Percentiles rank a stretch among this genome's conserved stretches.
phyloP scores from a whole-genome alignment of 306 rosid species.

The Lathyrus oleraceus region DNA sequence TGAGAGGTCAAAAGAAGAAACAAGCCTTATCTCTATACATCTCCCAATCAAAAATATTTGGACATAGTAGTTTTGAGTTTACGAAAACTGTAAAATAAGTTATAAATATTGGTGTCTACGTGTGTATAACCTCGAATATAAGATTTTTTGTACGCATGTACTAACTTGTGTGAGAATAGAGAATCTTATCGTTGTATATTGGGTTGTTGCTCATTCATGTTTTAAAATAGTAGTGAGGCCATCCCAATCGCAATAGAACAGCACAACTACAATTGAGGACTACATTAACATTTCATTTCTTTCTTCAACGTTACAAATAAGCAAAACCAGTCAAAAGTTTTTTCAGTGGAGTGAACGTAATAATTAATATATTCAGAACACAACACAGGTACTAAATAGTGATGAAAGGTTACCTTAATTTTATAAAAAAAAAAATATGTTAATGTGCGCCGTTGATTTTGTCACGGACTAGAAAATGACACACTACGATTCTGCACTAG shows the following conservation, averaged over 20 bases:
- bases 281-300: constrained; percentile 7
- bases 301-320: background rate
- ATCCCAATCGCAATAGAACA: background rate
- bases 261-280: background rate
- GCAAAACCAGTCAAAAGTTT: constrained; percentile 4
- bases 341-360: background rate
- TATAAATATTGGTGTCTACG: too few relatives aligned
- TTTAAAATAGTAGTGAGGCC: background rate
- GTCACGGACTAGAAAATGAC: constrained; percentile 23
- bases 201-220: constrained; percentile 26
- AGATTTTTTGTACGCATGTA: too few relatives aligned
- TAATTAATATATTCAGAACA: background rate
- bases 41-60: too few relatives aligned
- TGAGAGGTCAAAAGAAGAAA: background rate
- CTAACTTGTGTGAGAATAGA: background rate
- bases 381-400: background rate
- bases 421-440: background rate
- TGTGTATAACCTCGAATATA: too few relatives aligned
- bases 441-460: constrained; percentile 14
- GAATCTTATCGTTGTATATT: background rate
- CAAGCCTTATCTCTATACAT: too few relatives aligned
- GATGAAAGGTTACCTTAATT: constrained; percentile 5
- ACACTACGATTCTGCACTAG: constrained; percentile 31
- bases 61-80: too few relatives aligned
- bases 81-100: too few relatives aligned